phyloP scores from a whole-genome alignment of 306 rosid species.

The Trifolium subterraneum region DNA sequence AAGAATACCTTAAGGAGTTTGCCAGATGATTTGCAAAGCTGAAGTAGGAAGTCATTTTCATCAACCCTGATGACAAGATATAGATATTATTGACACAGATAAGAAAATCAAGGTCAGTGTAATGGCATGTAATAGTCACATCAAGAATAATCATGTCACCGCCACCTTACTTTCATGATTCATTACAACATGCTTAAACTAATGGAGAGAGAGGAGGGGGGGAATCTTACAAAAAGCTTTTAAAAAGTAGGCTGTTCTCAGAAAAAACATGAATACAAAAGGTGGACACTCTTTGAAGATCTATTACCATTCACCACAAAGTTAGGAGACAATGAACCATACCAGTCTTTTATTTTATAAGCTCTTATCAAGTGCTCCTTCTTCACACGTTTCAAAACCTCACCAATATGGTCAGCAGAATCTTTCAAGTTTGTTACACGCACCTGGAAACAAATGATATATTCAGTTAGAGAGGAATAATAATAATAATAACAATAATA shows the following conservation, averaged over 20 bases:
- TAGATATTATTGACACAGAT: constrained; percentile 11
- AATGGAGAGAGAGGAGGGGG: neutral
- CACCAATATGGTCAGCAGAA: constrained; percentile 94
- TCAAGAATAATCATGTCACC: constrained; percentile 9
- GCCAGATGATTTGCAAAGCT: constrained; percentile 79
- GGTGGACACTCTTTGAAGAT: neutral
- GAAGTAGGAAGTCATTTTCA: constrained; percentile 84
- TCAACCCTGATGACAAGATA: constrained; percentile 63
- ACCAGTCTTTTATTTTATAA: constrained; percentile 83
- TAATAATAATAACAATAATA: neutral
- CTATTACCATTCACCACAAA: constrained; percentile 9
- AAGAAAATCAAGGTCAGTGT: neutral
- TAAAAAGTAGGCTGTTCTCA: constrained; percentile 2
- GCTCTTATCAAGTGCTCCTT: constrained; percentile 85
- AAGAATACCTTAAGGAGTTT: constrained; percentile 75
- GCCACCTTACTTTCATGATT: constrained; percentile 17
- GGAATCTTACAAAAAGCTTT: neutral
- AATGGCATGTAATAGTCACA: constrained; percentile 18
- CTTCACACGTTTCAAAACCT: constrained; percentile 95
- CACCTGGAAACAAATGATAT: constrained; percentile 57
- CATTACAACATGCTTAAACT: neutral
- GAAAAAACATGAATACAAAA: constrained; percentile 21
- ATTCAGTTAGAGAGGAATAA: constrained; percentile 4
- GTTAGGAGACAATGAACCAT: constrained; percentile 38
- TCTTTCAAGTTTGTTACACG: constrained; percentile 94